Evolutionary conservation across 768 basidiomycete species (phyloP), one percentile per base, ranked within the genome.

Genomic region (Epithele typhae): DNA sequence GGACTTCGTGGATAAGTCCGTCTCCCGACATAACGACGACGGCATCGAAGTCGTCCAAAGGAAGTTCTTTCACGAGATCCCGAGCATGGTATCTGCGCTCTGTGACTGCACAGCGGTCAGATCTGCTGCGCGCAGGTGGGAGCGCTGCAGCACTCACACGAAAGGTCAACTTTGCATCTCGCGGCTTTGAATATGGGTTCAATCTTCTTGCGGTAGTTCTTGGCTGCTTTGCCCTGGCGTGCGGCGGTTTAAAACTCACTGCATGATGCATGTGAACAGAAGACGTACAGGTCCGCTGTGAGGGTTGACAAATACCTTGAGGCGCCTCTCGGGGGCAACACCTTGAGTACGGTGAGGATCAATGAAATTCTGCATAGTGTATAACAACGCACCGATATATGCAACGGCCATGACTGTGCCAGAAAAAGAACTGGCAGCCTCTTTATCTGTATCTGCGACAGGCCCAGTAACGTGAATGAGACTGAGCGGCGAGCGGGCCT

Each of bases 301-400:
- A 8, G 92, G 92, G 62, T 93, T 94, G 32, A 94, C 72, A 35
- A 94, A 59, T 7, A 92, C 74, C 51, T 81, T 79, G 24, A 94
- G 59, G 17, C 70, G 67, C 37, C 82, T 73, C 40, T 69, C 62
- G 18, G 73, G 79, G 54, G 75, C 75, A n/a, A 77, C 63, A 34
- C 77, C 86, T 73, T 59, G n/a, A n/a, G n/a, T n/a, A n/a, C n/a
- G n/a, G n/a, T n/a, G n/a, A n/a, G n/a, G n/a, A n/a, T n/a, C n/a
- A n/a, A n/a, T n/a, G n/a, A n/a, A n/a, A n/a, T n/a, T n/a, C n/a
- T n/a, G n/a, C n/a, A n/a, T n/a, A 25, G 24, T 43, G 30, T 19
- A 12, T 19, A 14, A 51, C 40, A 48, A 82, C 8, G 7, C 8
- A 30, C 27, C 27, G 7, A 30, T 7, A 60, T 92, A 91, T 9